These are phyloP conservation scores for Drechslerella stenobrocha DNA, from an alignment of 2,329 filamentous ascomycete genomes.

Conservation along the genomic window DNA sequence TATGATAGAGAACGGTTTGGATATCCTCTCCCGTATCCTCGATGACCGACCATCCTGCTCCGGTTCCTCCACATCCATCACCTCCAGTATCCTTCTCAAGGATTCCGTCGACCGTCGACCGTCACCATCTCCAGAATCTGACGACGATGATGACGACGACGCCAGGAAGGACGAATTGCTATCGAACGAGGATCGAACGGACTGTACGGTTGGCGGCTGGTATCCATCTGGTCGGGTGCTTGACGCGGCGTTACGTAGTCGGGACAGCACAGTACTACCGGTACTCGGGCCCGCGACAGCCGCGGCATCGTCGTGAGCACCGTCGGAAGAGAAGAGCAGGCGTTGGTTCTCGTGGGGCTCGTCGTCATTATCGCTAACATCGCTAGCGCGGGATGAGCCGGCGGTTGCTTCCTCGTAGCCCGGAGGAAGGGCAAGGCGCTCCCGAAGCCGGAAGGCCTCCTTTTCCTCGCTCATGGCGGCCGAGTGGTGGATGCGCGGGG, in stretches of 20 bases:
- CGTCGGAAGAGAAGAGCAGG: slow-evolving; percentile 39
- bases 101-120: slow-evolving; percentile 58
- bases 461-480: slow-evolving; percentile 47
- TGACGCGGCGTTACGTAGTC: slow-evolving; percentile 25
- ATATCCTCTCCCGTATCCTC: slow-evolving; percentile 41
- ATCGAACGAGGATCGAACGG: slow-evolving; percentile 45
- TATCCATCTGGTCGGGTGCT: slow-evolving; percentile 60
- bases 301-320: slow-evolving; percentile 15
- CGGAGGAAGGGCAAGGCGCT: slow-evolving; percentile 45
- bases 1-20: slow-evolving; percentile 42
- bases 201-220: slow-evolving; percentile 35
- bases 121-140: slow-evolving; percentile 53
- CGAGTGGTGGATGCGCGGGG: slow-evolving; percentile 3
- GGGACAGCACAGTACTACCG: slow-evolving; percentile 17
- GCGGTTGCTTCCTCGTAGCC: slow-evolving; percentile 46
- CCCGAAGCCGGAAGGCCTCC: slow-evolving; percentile 46
- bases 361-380: slow-evolving; percentile 45
- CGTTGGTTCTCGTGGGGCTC: slow-evolving; percentile 37
- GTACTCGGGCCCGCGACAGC: slow-evolving; percentile 7
- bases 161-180: slow-evolving; percentile 62
- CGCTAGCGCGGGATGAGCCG: slow-evolving; percentile 22
- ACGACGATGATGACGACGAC: slow-evolving; percentile 57
- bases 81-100: slow-evolving; percentile 63
- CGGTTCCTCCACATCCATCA: slow-evolving; percentile 65
- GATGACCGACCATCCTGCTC: slow-evolving; percentile 50